Percentiles rank a stretch among this genome's conserved stretches.
Conservation (phyloP, 805 yeast genomes). For the Ogataea parapolymorpha region DNA sequence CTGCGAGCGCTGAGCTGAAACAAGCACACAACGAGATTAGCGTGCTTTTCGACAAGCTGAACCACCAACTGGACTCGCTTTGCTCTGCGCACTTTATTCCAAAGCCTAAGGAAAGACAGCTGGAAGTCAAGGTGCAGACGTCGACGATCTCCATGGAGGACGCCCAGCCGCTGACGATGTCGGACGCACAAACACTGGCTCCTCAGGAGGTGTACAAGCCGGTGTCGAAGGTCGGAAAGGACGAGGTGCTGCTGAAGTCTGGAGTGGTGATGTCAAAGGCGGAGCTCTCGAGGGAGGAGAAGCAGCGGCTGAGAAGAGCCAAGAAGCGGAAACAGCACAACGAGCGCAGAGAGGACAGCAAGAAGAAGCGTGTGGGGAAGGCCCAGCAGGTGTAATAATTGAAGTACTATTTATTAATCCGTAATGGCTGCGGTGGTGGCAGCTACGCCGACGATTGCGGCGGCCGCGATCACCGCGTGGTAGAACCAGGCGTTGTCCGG, state of each 20-base stretch:
- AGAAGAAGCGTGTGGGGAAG: conserved; percentile 29
- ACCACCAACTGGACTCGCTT: conserved; percentile 77
- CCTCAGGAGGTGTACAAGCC: conserved; percentile 87
- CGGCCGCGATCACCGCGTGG: conserved; percentile 42
- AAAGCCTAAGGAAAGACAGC: conserved; percentile 73
- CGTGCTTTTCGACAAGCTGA: conserved; percentile 57
- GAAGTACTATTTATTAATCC: conserved; percentile 14
- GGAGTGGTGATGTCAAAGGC: conserved; percentile 79
- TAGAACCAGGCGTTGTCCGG: conserved; percentile 41
- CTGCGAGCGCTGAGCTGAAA: conserved; percentile 58
- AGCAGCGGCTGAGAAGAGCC: conserved; percentile 82
- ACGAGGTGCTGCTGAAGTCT: conserved; percentile 67
- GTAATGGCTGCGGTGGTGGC: conserved; percentile 61
- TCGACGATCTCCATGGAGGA: conserved; percentile 91
- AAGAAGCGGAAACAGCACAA: conserved; percentile 65
- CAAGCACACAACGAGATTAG: conserved; percentile 77
- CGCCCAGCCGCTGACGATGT: conserved; percentile 85
- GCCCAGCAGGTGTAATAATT: conserved; percentile 4
- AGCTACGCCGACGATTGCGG: conserved; percentile 47
- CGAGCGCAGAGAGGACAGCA: conserved; percentile 27
- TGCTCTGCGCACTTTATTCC: conserved; percentile 96
- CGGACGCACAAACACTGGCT: conserved; percentile 73
- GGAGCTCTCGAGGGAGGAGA: conserved; percentile 81
- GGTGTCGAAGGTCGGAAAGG: conserved; percentile 39
- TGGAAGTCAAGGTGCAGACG: conserved; percentile 79